A percentile compares a stretch with the other conserved stretches of the same genome.
Conservation (phyloP, 2,329 filamentous ascomycete genomes). For the Fusarium marasasianum region DNA sequence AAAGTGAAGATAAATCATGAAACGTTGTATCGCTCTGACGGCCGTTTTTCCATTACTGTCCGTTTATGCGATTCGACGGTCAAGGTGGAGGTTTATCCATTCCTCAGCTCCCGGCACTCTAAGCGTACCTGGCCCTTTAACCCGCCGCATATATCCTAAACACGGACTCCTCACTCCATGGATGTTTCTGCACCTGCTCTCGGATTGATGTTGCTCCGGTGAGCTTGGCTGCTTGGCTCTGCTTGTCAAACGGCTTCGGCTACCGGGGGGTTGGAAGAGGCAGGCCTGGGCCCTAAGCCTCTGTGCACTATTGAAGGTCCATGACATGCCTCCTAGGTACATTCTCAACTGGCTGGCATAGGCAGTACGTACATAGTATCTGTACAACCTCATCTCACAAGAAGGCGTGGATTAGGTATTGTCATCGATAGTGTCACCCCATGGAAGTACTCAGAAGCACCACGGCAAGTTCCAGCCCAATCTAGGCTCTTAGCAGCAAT, state of each 20-base stretch:
- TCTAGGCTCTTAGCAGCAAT: not conserved
- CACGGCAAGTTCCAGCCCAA: slow-evolving; percentile 16
- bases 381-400: slow-evolving; percentile 5
- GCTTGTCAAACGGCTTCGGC: not conserved
- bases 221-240: not conserved
- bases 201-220: slow-evolving; percentile 16
- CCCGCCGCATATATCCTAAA: slow-evolving; percentile 2
- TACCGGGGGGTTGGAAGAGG: not conserved
- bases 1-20: not conserved
- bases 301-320: slow-evolving; percentile 12
- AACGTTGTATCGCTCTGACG: slow-evolving; percentile 11
- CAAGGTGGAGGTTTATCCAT: slow-evolving; percentile 28
- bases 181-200: slow-evolving; percentile 6
- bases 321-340: not conserved
- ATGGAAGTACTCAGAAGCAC: slow-evolving; percentile 9
- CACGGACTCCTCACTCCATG: not conserved
- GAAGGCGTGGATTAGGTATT: not conserved
- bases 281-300: slow-evolving; percentile 9
- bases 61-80: slow-evolving; percentile 2
- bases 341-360: not conserved
- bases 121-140: not conserved
- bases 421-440: slow-evolving; percentile 4
- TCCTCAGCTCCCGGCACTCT: slow-evolving; percentile 29
- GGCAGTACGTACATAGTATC: not conserved
- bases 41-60: slow-evolving; percentile 14